A percentile compares a stretch with the other conserved stretches of the same genome.
Conservation (phyloP, 2,329 filamentous ascomycete species). For the Curvularia lunata region DNA sequence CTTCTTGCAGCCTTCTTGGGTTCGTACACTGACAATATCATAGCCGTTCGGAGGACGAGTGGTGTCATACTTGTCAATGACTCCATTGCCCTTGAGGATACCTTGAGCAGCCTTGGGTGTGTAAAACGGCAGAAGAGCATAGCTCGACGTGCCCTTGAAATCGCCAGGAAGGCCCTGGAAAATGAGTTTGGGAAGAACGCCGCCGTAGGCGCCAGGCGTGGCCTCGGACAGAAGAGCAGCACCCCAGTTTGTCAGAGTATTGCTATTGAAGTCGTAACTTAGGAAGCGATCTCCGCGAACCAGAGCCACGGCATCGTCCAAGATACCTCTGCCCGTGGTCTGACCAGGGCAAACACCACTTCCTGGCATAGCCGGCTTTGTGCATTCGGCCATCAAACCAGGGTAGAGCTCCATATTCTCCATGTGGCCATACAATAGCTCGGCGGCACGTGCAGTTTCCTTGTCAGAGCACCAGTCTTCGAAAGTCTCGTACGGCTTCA, state of each 20-base stretch:
- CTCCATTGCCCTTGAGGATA: constrained; percentile 57
- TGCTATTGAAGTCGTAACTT: constrained; percentile 66
- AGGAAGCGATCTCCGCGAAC: constrained; percentile 79
- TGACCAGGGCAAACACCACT: constrained; percentile 72
- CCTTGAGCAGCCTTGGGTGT: constrained; percentile 56
- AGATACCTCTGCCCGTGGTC: constrained; percentile 75
- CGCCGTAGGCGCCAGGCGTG: constrained; percentile 54
- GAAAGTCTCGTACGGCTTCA: constrained; percentile 78
- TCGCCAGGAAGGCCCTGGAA: constrained; percentile 56
- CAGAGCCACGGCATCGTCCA: constrained; percentile 76
- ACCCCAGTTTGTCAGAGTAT: constrained; percentile 56
- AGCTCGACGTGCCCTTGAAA: constrained; percentile 57
- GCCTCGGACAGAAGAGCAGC: constrained; percentile 51
- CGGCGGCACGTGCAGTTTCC: constrained; percentile 67
- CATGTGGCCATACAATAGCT: constrained; percentile 69
- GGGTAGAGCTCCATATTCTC: constrained; percentile 82
- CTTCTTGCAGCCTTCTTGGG: constrained; percentile 58
- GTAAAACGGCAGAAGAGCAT: constrained; percentile 59
- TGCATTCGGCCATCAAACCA: constrained; percentile 76
- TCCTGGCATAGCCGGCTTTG: constrained; percentile 72
- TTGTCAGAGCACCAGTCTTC: constrained; percentile 84
- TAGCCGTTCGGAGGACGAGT: constrained; percentile 51
- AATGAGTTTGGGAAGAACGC: constrained; percentile 52
- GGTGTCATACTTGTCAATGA: constrained; percentile 55
- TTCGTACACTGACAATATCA: constrained; percentile 56